phyloP scores from a whole-genome alignment of 805 yeast genomes.

The Yarrowia sp. region DNA sequence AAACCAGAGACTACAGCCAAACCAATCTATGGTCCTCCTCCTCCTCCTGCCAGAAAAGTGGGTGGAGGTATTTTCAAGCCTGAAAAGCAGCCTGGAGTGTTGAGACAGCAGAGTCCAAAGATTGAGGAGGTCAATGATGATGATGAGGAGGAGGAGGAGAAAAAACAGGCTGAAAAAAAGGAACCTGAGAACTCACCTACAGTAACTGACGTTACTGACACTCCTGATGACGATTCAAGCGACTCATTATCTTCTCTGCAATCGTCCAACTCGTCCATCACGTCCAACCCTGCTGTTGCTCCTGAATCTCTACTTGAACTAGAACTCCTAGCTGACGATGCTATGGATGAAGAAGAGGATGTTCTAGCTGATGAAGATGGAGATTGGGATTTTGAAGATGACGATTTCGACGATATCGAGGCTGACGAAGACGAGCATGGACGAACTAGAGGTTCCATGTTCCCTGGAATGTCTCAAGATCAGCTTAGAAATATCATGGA shows the following conservation, averaged over 20 bases:
- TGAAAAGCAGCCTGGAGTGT: background rate
- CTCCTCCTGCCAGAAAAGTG: background rate
- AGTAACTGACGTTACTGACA: background rate
- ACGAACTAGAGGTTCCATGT: constrained; percentile 21
- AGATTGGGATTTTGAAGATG: constrained; percentile 24
- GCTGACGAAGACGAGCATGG: constrained; percentile 24
- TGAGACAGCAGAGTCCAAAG: background rate
- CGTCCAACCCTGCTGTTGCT: constrained; percentile 2
- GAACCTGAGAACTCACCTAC: background rate
- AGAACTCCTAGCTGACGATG: constrained; percentile 13
- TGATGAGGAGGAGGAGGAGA: background rate
- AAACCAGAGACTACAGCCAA: background rate
- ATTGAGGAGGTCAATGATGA: background rate
- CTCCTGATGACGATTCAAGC: background rate
- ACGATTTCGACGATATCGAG: constrained; percentile 9
- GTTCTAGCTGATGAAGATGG: background rate
- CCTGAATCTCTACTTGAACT: constrained; percentile 7
- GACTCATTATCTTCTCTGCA: constrained; percentile 4
- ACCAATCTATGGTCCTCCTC: constrained; percentile 5
- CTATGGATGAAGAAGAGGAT: constrained; percentile 23
- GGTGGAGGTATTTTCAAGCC: constrained; percentile 8
- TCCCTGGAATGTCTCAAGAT: constrained; percentile 8
- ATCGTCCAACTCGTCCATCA: constrained; percentile 14
- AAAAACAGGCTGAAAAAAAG: background rate
- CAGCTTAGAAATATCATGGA: background rate